A percentile compares a stretch with the other conserved stretches of the same genome.
These are phyloP conservation scores for Thelonectria discophora DNA, from an alignment of 2,329 filamentous ascomycete species.

Conservation along the genomic window DNA sequence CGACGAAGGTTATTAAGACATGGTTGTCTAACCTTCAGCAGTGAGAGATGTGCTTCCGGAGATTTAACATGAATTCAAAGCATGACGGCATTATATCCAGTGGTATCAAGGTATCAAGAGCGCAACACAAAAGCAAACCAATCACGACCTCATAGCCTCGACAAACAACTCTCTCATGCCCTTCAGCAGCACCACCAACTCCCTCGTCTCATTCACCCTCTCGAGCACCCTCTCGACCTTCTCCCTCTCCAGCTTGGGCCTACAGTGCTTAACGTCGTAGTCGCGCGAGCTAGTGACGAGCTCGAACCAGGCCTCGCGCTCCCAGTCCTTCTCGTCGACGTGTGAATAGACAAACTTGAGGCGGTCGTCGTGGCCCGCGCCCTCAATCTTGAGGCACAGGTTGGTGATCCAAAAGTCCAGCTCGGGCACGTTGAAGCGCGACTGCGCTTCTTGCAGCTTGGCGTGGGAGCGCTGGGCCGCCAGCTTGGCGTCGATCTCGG, in stretches of 20 bases:
- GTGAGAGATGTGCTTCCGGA: neutral
- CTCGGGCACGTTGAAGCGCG: constrained; percentile 89
- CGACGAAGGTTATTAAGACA: too few species aligned
- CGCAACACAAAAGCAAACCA: constrained; percentile 7
- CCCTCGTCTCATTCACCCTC: constrained; percentile 80
- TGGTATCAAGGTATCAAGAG: constrained; percentile 26
- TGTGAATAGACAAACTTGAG: constrained; percentile 92
- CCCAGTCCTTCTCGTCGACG: constrained; percentile 86
- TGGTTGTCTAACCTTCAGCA: too few species aligned
- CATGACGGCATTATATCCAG: neutral
- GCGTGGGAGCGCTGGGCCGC: constrained; percentile 79
- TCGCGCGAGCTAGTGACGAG: constrained; percentile 82
- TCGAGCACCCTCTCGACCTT: constrained; percentile 81
- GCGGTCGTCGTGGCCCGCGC: constrained; percentile 82
- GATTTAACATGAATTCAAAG: neutral
- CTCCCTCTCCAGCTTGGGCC: constrained; percentile 83
- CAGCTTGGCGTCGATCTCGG: constrained; percentile 72
- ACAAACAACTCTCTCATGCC: constrained; percentile 84
- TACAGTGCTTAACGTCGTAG: constrained; percentile 83
- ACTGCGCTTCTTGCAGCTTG: constrained; percentile 80
- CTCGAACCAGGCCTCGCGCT: constrained; percentile 93
- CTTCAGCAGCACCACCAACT: constrained; percentile 77
- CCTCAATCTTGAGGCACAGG: constrained; percentile 88
- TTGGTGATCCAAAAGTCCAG: constrained; percentile 96
- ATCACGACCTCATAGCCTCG: constrained; percentile 66